These are phyloP conservation scores for Epichloe baconii DNA, from an alignment of 2,329 filamentous ascomycete species.

Conservation along the genomic window DNA sequence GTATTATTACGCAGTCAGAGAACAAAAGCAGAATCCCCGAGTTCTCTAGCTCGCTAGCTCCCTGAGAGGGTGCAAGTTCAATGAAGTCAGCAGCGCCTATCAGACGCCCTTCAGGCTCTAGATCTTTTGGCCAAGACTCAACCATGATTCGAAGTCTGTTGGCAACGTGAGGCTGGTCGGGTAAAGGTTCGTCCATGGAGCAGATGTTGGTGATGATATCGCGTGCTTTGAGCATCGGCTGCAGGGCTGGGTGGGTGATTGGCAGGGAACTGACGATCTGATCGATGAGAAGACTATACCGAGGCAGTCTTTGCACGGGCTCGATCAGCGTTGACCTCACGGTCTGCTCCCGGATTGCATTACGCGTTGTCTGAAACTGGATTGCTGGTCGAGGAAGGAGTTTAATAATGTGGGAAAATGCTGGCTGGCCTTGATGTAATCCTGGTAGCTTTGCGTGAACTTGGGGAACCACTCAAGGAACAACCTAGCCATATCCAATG, in stretches of 20 bases:
- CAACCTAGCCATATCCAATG: constrained; percentile 63
- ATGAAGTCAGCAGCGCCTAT: constrained; percentile 70
- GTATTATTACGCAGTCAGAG: constrained; percentile 63
- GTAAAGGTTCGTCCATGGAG: constrained; percentile 64
- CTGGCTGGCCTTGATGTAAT: constrained; percentile 85
- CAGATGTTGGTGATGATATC: constrained; percentile 96
- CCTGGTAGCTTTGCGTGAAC: constrained; percentile 81
- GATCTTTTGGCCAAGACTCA: constrained; percentile 59
- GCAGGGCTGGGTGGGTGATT: constrained; percentile 71
- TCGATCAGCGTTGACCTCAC: constrained; percentile 89
- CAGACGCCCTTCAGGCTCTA: constrained; percentile 64
- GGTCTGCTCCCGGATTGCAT: constrained; percentile 74
- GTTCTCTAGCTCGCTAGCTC: constrained; percentile 28
- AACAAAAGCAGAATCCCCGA: constrained; percentile 73
- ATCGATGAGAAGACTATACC: constrained; percentile 93
- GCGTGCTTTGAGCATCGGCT: constrained; percentile 71
- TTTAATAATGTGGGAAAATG: constrained; percentile 74
- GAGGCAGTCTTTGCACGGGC: constrained; percentile 83
- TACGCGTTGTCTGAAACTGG: constrained; percentile 69
- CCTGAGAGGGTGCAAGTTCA: constrained; percentile 57
- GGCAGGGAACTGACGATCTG: constrained; percentile 82
- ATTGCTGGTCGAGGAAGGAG: constrained; percentile 64
- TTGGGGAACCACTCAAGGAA: constrained; percentile 87
- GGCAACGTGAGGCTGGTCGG: constrained; percentile 59
- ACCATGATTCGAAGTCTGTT: constrained; percentile 65